Evolutionary conservation across 768 basidiomycete genomes (phyloP).

Genomic region (Boletus fagicola): DNA sequence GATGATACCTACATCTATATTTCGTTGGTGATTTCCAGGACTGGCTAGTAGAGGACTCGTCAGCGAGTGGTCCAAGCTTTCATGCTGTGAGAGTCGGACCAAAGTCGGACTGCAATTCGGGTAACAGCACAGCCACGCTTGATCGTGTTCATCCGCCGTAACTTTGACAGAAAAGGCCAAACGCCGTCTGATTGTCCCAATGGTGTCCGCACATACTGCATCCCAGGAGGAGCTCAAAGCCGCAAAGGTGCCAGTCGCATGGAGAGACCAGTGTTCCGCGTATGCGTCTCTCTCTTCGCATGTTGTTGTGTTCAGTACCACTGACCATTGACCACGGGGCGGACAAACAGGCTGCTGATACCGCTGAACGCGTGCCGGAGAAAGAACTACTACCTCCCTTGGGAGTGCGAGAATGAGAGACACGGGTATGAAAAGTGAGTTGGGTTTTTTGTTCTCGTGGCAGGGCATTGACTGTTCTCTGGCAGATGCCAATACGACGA

Average conservation of each 20-base stretch:
- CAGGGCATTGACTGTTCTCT: slow-evolving; percentile 4
- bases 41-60: too few species aligned
- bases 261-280: slow-evolving; percentile 92
- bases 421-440: slow-evolving; percentile 82
- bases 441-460: background rate
- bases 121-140: slow-evolving; percentile 21
- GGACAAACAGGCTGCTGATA: slow-evolving; percentile 62
- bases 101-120: background rate
- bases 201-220: slow-evolving; percentile 75
- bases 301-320: too few species aligned
- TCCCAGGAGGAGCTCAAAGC: slow-evolving; percentile 81
- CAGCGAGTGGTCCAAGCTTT: too few species aligned
- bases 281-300: slow-evolving; percentile 41
- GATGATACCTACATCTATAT: background rate
- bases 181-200: slow-evolving; percentile 27
- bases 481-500: slow-evolving; percentile 92
- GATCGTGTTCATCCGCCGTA: background rate
- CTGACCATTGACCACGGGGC: background rate
- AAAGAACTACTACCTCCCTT: slow-evolving; percentile 76
- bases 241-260: slow-evolving; percentile 70
- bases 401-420: slow-evolving; percentile 90
- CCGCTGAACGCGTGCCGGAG: slow-evolving; percentile 86
- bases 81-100: too few species aligned
- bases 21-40: background rate
- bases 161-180: background rate